Conservation (phyloP, 371 early-diverging fungal genomes). For the Mucor lusitanicus region DNA sequence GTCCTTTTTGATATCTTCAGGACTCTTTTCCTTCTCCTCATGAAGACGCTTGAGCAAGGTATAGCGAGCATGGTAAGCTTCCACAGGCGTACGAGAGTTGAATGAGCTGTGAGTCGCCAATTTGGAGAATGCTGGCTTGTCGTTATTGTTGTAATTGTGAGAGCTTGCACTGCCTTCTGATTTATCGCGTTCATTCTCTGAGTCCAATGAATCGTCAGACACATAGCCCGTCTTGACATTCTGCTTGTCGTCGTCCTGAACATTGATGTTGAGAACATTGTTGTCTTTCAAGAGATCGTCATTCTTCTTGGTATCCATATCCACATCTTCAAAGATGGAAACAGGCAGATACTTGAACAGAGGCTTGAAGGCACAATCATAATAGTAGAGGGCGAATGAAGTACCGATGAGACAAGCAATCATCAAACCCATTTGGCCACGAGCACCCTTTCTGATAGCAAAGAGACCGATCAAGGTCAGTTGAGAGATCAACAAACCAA, state of each 20-base stretch:
- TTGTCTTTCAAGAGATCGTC: not conserved
- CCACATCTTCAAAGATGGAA: slow-evolving; percentile 10
- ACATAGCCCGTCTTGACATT: not conserved
- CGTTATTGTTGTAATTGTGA: not conserved
- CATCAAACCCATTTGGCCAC: slow-evolving; percentile 57
- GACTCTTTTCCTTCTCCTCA: not conserved
- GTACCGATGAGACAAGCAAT: slow-evolving; percentile 55
- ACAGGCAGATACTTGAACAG: slow-evolving; percentile 69
- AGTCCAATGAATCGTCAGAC: not conserved
- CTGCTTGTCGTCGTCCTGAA: not conserved
- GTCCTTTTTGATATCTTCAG: not conserved
- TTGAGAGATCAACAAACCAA: slow-evolving; percentile 71
- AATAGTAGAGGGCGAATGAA: slow-evolving; percentile 48
- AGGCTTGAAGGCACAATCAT: slow-evolving; percentile 68
- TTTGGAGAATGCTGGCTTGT: not conserved
- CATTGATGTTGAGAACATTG: not conserved
- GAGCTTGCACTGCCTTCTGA: not conserved
- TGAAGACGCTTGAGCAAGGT: slow-evolving; percentile 5
- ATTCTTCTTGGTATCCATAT: not conserved
- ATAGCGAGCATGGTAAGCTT: slow-evolving; percentile 17
- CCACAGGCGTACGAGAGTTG: slow-evolving; percentile 6
- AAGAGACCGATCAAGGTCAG: slow-evolving; percentile 72
- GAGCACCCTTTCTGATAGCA: slow-evolving; percentile 50
- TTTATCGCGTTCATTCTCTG: not conserved
- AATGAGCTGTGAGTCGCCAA: slow-evolving; percentile 2